A percentile compares a stretch with the other conserved stretches of the same genome.
phyloP scores from a whole-genome alignment of 78 protist species.

The Chrysochromulina tobinii region DNA sequence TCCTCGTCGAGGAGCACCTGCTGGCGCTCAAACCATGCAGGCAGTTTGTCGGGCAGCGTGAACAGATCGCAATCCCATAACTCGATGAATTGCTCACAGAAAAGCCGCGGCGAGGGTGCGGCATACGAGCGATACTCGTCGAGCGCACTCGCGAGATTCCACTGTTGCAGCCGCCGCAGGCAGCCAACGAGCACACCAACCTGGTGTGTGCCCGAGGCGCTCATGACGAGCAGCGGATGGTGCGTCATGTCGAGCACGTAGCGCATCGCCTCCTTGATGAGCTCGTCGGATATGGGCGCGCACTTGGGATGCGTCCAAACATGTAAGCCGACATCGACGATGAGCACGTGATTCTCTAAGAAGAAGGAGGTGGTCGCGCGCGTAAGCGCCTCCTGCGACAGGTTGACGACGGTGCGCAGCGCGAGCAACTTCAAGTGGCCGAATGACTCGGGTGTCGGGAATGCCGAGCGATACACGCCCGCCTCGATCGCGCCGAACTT shows the following conservation, averaged over 20 bases:
- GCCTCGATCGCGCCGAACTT: not conserved
- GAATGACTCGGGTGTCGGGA: not conserved
- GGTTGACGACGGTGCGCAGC: not conserved
- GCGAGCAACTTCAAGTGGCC: not conserved
- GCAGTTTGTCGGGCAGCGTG: not conserved
- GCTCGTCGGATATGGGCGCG: not conserved
- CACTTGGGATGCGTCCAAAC: not conserved
- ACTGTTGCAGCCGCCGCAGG: conserved; percentile 23
- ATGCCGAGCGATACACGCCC: not conserved
- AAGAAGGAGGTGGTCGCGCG: not conserved
- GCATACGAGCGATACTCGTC: conserved; percentile 49
- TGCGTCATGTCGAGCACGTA: not conserved
- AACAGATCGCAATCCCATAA: not conserved
- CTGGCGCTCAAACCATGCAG: not conserved
- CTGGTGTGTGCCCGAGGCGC: conserved; percentile 2
- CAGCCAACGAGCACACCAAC: conserved; percentile 25
- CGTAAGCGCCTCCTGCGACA: not conserved
- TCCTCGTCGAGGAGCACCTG: not conserved
- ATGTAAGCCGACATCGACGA: not conserved
- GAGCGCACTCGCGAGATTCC: not conserved
- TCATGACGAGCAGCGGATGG: conserved; percentile 38
- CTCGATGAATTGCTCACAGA: conserved; percentile 15
- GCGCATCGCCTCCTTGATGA: not conserved
- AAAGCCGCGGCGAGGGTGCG: conserved; percentile 17
- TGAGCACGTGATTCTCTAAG: not conserved